These are phyloP conservation scores for Pythium plurisporium DNA, from an alignment of 352 stramenopile genomes.

Conservation along the genomic window DNA sequence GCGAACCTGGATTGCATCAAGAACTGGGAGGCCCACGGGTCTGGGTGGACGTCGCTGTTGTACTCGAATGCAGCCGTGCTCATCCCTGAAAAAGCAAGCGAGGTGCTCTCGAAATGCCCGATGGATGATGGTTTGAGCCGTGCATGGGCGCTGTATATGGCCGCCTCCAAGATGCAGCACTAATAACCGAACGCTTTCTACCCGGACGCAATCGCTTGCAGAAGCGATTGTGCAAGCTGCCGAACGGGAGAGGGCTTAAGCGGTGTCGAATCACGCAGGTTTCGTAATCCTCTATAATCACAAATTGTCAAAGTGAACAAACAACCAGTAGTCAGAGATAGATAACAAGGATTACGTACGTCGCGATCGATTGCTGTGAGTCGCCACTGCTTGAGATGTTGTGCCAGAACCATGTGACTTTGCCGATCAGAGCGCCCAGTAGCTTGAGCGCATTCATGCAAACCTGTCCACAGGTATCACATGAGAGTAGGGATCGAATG, in stretches of 20 bases:
- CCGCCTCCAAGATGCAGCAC: constrained; percentile 17
- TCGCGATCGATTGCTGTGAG: neutral
- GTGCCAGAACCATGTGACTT: constrained; percentile 36
- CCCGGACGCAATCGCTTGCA: constrained; percentile 31
- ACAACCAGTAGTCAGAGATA: neutral
- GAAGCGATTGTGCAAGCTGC: constrained; percentile 49
- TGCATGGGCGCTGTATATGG: constrained; percentile 73
- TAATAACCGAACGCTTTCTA: neutral
- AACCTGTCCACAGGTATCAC: constrained; percentile 22
- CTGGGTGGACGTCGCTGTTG: constrained; percentile 34
- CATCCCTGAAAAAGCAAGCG: constrained; percentile 42
- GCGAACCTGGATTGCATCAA: constrained; percentile 40
- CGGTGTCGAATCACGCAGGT: constrained; percentile 25
- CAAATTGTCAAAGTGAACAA: neutral
- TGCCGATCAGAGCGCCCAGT: constrained; percentile 45
- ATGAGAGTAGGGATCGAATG: constrained; percentile 21
- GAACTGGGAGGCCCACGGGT: constrained; percentile 37
- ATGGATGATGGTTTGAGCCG: constrained; percentile 73
- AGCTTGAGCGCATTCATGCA: constrained; percentile 58
- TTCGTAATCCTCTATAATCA: constrained; percentile 30
- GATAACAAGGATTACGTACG: constrained; percentile 8
- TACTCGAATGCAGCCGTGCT: constrained; percentile 62
- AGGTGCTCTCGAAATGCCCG: constrained; percentile 45
- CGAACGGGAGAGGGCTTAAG: constrained; percentile 23
- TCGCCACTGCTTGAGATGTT: neutral